Conservation (phyloP, 352 stramenopile genomes). For the Globisporangium irregulare region DNA sequence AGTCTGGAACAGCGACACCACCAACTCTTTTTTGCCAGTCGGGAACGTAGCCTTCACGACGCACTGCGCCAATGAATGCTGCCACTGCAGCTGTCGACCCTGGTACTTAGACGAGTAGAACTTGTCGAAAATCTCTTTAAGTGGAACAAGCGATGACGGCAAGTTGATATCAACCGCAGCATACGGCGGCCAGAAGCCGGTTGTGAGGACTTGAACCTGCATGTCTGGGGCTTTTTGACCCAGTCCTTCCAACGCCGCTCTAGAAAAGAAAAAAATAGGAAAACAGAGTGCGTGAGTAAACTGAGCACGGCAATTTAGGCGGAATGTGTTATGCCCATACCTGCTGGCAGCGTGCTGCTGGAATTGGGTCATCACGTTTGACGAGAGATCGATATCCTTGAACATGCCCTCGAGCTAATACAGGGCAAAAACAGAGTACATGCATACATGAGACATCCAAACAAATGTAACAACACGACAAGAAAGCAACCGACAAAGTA, state of each 20-base stretch:
- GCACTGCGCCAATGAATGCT: slow-evolving; percentile 88
- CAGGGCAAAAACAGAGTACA: not conserved
- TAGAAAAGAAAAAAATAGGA: slow-evolving; percentile 12
- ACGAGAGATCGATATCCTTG: slow-evolving; percentile 97
- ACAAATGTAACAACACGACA: not conserved
- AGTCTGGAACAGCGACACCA: slow-evolving; percentile 87
- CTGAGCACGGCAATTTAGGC: not conserved
- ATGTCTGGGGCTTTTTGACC: slow-evolving; percentile 82
- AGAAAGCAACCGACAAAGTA: slow-evolving; percentile 17
- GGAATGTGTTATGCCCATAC: slow-evolving; percentile 24
- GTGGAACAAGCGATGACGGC: slow-evolving; percentile 47
- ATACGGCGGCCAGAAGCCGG: slow-evolving; percentile 97
- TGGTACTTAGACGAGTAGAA: slow-evolving; percentile 90
- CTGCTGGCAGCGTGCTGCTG: slow-evolving; percentile 73
- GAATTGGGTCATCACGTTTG: slow-evolving; percentile 94
- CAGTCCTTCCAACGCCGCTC: slow-evolving; percentile 46
- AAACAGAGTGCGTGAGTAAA: not conserved
- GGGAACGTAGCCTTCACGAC: slow-evolving; percentile 86
- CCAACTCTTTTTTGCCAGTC: slow-evolving; percentile 79
- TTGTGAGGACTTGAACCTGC: slow-evolving; percentile 96
- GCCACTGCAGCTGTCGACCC: slow-evolving; percentile 88
- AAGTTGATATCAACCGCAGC: slow-evolving; percentile 82
- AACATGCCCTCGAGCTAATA: slow-evolving; percentile 98
- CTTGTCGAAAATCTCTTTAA: slow-evolving; percentile 85
- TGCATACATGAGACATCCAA: not conserved